Base-by-base conservation (phyloP, 768 basidiomycete genomes). In the Tricholoma saponaceum region DNA sequence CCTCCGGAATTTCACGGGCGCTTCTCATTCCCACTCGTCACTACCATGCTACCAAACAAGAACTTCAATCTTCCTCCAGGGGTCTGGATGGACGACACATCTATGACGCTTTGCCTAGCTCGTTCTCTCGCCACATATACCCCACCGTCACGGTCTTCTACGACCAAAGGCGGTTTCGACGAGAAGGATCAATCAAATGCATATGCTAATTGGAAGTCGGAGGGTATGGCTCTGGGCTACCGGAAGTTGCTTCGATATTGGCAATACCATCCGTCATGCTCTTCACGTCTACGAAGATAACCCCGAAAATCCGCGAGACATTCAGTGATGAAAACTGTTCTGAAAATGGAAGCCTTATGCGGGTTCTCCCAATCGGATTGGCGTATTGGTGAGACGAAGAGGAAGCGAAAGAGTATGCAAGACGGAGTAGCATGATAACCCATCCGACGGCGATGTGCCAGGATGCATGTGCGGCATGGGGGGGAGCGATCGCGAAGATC, bases 41-140 rank as follows among this genome's bases (percentile, higher is more conserved):
- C 65, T 6, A 56, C 65, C n/a, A 79, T 78, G 76, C 58, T 58
- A 5, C 72, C 72, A n/a, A n/a, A n/a, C n/a, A n/a, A n/a, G n/a
- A n/a, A n/a, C n/a, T n/a, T 79, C 59, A 50, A 46, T 22, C 65
- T 75, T 10, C 66, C 67, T 0, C 60, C 72, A 3, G 78, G 79
- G 3, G 69, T 74, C 18, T 81, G 78, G 78, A 79, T 78, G 9
- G 79, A 80, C 64, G 78, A 80, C 59, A 79, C 78, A 1, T 76
- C 74, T 30, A 79, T 77, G 77, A 72, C 72, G 22, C 72, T 81
- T 4, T 77, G 76, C 55, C 69, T 81, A 14, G 77, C 76, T 7
- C 66, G 69, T 4, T 78, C 78, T 10, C 60, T 80, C 43, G 68
- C 72, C 14, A 70, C 71, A 1, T 71, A 62, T 62, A 62, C 60